Evolutionary conservation across 257 asterid genomes (phyloP), one percentile per base, ranked within the genome.

Genomic region (Capsicum pubescens): DNA sequence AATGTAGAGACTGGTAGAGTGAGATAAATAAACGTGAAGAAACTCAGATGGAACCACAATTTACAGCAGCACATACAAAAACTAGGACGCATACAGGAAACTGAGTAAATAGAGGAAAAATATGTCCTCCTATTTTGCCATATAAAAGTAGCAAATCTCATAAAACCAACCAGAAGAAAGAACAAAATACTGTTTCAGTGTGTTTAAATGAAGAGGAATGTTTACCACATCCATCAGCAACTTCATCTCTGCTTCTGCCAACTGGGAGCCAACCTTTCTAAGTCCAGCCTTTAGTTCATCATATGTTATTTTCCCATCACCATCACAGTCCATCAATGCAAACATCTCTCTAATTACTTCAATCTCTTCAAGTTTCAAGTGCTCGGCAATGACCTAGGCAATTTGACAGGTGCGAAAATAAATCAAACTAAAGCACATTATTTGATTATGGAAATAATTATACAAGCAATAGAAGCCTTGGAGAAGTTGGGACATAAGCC

Each of bases 221-320:
- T 69, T 90, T 95, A 97, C 99, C 94, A 97, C 99, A 88, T 97
- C 99, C 99, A 97, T 97, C 84, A 97, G 87, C 88, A 97, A 82
- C 91, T 92, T 97, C 83, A 97, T 97, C 92, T 97, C 99, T 59
- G 99, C 97, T 64, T 95, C 99, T 44, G 98, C 98, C 83, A 97
- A 93, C 87, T 97, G 98, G 81, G 99, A 97, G 79, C 99, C 99
- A 83, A 97, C 99, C 91, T 90, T 97, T 63, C 89, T 87, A 16
- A 97, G 90, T 82, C 99, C 99, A 83, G 95, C 86, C 89, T 91
- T 92, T 79, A 97, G 93, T 86, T 97, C 99, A 80, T 93, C 98
- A 46, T 90, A 97, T 32, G 98, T 87, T 52, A 97, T 95, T 91
- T 93, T 97, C 84, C 98, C 99, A 67, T 97, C 99, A 83, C 88